Base-by-base conservation (phyloP, 176 grass and related monocot genomes). In the Paspalum vaginatum region DNA sequence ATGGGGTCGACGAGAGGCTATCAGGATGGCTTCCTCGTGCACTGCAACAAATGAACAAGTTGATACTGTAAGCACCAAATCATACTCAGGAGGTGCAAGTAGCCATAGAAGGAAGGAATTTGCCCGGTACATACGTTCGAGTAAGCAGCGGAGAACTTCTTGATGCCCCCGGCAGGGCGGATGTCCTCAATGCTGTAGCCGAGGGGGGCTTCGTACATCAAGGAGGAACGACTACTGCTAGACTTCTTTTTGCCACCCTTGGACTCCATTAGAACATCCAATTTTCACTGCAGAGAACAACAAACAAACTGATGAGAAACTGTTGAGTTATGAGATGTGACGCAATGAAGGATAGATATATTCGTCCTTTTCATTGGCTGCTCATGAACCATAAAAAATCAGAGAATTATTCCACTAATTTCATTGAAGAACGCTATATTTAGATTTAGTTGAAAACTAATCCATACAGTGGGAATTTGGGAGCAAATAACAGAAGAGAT, bases 111-210 rank as follows among this genome's bases (percentile, higher is more conserved):
- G 1, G 4, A 74, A 39, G 3, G 58, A 9, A 6, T 41, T 71
- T 41, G 12, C 14, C 27, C 4, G 12, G 27, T 38, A 68, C 90
- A 65, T 87, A 92, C 90, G 87, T 92, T 86, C 4, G 87, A 92
- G 87, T 92, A 92, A 77, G 90, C 87, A 92, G 90, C 90, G 18
- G 83, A 89, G 65, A 92, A 92, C 70, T 92, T 92, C 90, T 92
- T 88, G 75, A 92, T 86, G 80, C 90, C 90, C 2, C 90, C 90
- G 0, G 84, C 83, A 8, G 90, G 90, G 79, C 87, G 90, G 77
- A 92, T 32, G 59, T 92, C 90, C 45, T 92, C 90, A 4, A 92
- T 92, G 90, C 86, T 86, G 86, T 92, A 92, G 42, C 90, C 90
- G 18, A 92, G 90, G 86, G 90, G 90, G 81, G 80, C 84, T 89